Percentiles rank a stretch among this genome's conserved stretches.
Evolutionary conservation across 78 protist genomes (phyloP).

Genomic region (Protostelium mycophagum): DNA sequence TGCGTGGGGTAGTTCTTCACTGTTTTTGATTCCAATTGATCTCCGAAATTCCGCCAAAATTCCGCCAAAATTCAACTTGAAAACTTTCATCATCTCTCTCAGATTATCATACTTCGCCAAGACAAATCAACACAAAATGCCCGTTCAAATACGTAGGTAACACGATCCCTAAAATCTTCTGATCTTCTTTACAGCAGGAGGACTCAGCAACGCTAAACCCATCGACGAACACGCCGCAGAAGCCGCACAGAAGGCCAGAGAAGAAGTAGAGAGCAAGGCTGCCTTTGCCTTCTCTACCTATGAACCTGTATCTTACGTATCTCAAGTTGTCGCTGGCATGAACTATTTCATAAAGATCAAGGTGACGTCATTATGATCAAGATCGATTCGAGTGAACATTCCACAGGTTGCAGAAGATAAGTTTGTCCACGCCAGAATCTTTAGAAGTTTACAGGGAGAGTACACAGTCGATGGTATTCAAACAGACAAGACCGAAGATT

Average conservation of each 20-base stretch:
- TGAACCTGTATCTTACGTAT: constrained; percentile 6
- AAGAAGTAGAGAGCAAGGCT: constrained; percentile 2
- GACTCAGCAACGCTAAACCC: not conserved
- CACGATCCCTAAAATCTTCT: too few relatives aligned
- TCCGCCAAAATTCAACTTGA: too few relatives aligned
- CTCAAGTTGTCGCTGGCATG: constrained; percentile 29
- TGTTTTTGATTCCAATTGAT: too few relatives aligned
- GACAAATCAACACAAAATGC: too few relatives aligned
- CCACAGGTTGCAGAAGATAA: not conserved
- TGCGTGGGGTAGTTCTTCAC: too few relatives aligned
- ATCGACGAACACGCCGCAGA: not conserved
- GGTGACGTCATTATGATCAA: not conserved
- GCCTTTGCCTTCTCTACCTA: not conserved
- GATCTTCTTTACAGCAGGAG: not conserved
- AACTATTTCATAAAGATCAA: constrained; percentile 27
- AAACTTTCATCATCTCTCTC: too few relatives aligned
- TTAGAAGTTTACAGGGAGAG: not conserved
- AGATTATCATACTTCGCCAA: too few relatives aligned
- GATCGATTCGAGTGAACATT: not conserved
- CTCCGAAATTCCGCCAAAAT: too few relatives aligned
- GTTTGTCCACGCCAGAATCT: not conserved
- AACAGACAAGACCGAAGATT: not conserved
- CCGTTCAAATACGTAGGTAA: too few relatives aligned
- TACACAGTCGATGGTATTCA: not conserved
- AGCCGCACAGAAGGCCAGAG: not conserved